These are phyloP conservation scores for Kuraishia borneana DNA, from an alignment of 805 yeast species.

Conservation along the genomic window DNA sequence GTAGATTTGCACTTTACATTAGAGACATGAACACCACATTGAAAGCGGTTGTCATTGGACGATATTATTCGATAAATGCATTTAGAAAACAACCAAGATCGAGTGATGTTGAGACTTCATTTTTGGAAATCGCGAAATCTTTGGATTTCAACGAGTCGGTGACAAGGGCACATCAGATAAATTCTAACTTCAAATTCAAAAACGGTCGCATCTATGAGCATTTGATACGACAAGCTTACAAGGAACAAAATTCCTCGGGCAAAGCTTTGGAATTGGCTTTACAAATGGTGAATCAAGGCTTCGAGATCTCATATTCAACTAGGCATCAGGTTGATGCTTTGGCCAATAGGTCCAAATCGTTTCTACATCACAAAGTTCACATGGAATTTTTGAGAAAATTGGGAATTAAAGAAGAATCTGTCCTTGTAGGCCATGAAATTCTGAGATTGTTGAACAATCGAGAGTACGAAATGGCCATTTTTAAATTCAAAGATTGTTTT, in stretches of 20 bases:
- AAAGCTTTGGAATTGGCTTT: neutral
- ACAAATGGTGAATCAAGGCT: neutral
- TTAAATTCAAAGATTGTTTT: constrained; percentile 8
- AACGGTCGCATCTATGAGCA: neutral
- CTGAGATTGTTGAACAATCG: constrained; percentile 7
- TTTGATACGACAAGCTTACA: neutral
- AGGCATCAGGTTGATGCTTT: no score
- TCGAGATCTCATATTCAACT: no score
- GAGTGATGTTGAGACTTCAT: neutral
- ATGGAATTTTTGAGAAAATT: neutral
- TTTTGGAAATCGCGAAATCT: neutral
- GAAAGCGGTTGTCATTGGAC: no score
- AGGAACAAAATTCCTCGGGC: neutral
- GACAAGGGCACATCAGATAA: neutral
- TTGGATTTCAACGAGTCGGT: neutral
- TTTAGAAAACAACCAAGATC: neutral
- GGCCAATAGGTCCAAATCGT: neutral
- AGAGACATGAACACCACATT: no score
- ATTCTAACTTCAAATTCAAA: neutral
- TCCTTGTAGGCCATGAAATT: constrained; percentile 6
- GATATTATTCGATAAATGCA: no score
- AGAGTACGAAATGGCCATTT: constrained; percentile 13
- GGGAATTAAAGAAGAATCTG: neutral
- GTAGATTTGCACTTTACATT: no score
- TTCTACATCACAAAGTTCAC: neutral